Evolutionary conservation across 331 rosid genomes (phyloP), one percentile per base, ranked within the genome.

Genomic region (Ulmus americana): DNA sequence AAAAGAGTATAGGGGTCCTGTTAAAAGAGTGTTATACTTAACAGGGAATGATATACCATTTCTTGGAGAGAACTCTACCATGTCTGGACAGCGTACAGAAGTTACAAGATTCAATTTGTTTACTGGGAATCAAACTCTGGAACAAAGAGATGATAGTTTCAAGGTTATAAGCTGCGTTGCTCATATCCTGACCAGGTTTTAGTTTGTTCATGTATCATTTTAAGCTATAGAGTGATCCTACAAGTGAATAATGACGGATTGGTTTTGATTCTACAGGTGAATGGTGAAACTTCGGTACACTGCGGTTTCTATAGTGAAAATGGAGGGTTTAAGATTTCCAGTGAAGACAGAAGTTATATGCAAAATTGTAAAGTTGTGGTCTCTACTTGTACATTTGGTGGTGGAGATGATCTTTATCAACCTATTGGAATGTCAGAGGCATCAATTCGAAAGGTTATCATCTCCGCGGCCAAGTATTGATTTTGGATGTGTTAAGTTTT

Each of bases 321-420:
- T 76, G 99, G 95, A 61, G 99, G 99, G 59, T 94, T 87, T 72
- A 84, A 76, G 74, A 76, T 94, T 77, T 83, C 95, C 69, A 63
- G 76, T 55, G 83, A 82, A 77, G 99, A 94, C 77, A 69, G 66
- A 70, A 76, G 68, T 46, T 87, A 70, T 75, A 83, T 90, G 97
- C 70, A 78, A 64, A 43, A 77, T 62, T 94, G 99, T 77, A 70
- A 85, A 70, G 79, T 68, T 20, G 98, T 82, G 63, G 91, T 94
- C 45, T 94, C 95, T 59, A 89, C 98, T 56, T 94, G 99, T 82
- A 88, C 97, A 57, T 94, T 94, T 85, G 99, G 99, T 67, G 99
- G 99, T 4, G 96, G 95, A 49, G 98, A 92, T 82, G 96, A 92
- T 85, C 96, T 92, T 63, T 92, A 92, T 83, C 99, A 90, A 71